phyloP scores from a whole-genome alignment of 1,284 basidiomycete species.

The Anthracocystis walkeri region DNA sequence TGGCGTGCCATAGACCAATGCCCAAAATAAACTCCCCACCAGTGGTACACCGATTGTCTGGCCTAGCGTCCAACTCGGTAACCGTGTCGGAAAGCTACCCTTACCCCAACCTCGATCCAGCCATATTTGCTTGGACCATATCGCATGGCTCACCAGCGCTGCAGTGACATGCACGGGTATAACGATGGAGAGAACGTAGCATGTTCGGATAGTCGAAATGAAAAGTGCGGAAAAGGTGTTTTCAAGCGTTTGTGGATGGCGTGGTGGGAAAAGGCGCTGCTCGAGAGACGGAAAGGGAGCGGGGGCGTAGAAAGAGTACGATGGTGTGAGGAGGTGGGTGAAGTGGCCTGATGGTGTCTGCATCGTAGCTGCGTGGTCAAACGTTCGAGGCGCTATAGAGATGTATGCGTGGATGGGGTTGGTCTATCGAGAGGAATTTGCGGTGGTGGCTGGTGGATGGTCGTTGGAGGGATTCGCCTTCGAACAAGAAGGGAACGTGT shows the following conservation, averaged over 20 bases:
- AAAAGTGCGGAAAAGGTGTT: neutral
- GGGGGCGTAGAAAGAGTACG: slow-evolving; percentile 18
- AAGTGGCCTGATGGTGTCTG: slow-evolving; percentile 31
- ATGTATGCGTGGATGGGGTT: neutral
- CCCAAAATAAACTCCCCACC: slow-evolving; percentile 36
- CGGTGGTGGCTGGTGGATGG: neutral
- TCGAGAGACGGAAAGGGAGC: slow-evolving; percentile 19
- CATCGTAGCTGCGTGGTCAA: slow-evolving; percentile 10
- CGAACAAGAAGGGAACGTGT: too few species aligned
- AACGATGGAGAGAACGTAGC: slow-evolving; percentile 22
- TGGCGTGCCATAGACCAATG: slow-evolving; percentile 30
- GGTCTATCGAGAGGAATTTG: neutral
- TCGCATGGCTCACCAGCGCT: slow-evolving; percentile 18
- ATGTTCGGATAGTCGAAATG: slow-evolving; percentile 5
- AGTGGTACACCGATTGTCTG: slow-evolving; percentile 28
- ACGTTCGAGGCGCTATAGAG: neutral
- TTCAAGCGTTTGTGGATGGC: slow-evolving; percentile 24
- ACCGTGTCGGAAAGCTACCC: slow-evolving; percentile 13
- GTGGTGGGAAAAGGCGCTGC: slow-evolving; percentile 22
- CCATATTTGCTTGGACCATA: slow-evolving; percentile 10
- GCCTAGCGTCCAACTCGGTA: slow-evolving; percentile 18
- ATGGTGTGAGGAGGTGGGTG: slow-evolving; percentile 7
- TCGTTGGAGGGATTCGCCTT: too few species aligned
- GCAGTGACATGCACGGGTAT: slow-evolving; percentile 19
- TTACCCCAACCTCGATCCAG: slow-evolving; percentile 1